Conservation (phyloP, 768 basidiomycete species). For the Suillus americanus region DNA sequence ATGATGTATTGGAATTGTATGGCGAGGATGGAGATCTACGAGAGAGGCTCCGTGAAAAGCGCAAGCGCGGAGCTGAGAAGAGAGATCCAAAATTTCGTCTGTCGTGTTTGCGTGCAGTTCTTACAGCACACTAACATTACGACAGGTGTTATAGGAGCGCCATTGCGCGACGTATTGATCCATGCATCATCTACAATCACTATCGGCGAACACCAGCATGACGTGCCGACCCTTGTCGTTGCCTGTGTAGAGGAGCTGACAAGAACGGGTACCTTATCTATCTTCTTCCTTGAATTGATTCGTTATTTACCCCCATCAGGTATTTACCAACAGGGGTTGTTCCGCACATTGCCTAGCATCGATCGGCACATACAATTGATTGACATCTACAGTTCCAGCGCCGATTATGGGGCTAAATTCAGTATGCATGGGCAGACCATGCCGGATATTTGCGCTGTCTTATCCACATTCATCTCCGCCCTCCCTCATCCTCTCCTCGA, state of each 20-base stretch:
- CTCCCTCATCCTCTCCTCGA: conserved; percentile 49
- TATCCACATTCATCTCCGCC: conserved; percentile 47
- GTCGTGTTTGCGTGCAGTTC: conserved; percentile 6
- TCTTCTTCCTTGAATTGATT: not conserved
- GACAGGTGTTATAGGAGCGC: conserved; percentile 37
- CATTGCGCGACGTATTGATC: conserved; percentile 33
- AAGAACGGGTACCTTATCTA: conserved; percentile 35
- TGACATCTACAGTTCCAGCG: conserved; percentile 36
- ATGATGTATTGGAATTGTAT: conserved; percentile 21
- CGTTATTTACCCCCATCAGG: conserved; percentile 27
- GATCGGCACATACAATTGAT: conserved; percentile 39
- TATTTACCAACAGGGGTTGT: conserved; percentile 41
- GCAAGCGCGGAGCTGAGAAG: conserved; percentile 17
- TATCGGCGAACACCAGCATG: conserved; percentile 37
- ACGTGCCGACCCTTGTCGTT: conserved; percentile 39
- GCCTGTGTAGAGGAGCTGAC: conserved; percentile 48
- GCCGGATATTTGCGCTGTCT: conserved; percentile 44
- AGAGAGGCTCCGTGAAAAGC: conserved; percentile 23
- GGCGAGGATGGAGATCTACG: conserved; percentile 20
- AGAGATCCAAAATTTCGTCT: conserved; percentile 26
- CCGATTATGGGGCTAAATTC: conserved; percentile 22
- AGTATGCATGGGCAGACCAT: conserved; percentile 37
- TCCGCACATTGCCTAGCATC: conserved; percentile 43
- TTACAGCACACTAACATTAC: not conserved
- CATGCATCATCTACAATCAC: conserved; percentile 33